Percentiles rank a stretch among this genome's conserved stretches.
Evolutionary conservation across 1,139 yeast species (phyloP).

Genomic region (Saccharomycopsis crataegensis): DNA sequence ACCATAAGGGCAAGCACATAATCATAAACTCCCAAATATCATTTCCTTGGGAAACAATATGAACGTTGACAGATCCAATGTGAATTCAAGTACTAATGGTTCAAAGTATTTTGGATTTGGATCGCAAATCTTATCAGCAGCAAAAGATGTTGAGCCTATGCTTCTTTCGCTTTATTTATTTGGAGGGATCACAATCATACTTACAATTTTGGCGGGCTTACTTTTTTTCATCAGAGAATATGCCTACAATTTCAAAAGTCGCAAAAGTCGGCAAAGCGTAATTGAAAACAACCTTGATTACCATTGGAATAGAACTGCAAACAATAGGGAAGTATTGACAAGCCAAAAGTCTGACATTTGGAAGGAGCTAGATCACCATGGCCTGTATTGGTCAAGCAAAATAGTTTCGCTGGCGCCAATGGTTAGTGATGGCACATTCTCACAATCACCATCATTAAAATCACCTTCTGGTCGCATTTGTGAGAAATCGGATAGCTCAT

Average conservation of each 20-base stretch:
- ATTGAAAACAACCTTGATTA: slow-evolving; percentile 7
- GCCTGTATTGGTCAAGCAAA: slow-evolving; percentile 1
- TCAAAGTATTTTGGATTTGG: slow-evolving; percentile 23
- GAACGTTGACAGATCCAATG: slow-evolving; percentile 48
- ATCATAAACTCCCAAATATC: slow-evolving; percentile 74
- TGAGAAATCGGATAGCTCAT: no score
- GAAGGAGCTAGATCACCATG: not conserved
- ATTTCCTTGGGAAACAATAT: slow-evolving; percentile 45
- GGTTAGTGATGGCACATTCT: no score
- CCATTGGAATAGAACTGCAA: slow-evolving; percentile 1
- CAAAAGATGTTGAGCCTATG: slow-evolving; percentile 15
- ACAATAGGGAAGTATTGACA: not conserved
- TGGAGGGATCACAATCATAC: not conserved
- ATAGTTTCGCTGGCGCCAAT: not conserved
- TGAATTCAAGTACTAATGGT: slow-evolving; percentile 23
- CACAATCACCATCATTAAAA: no score
- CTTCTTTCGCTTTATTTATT: slow-evolving; percentile 7
- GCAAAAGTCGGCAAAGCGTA: slow-evolving; percentile 1
- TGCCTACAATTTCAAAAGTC: not conserved
- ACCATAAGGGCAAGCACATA: slow-evolving; percentile 69
- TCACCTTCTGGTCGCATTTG: no score
- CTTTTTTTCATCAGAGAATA: slow-evolving; percentile 12
- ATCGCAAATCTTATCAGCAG: slow-evolving; percentile 62
- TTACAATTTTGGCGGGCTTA: not conserved
- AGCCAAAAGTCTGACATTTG: not conserved